Evolutionary conservation across 306 rosid species (phyloP), one percentile per base, ranked within the genome.

Genomic region (Vigna reflexopilosa): DNA sequence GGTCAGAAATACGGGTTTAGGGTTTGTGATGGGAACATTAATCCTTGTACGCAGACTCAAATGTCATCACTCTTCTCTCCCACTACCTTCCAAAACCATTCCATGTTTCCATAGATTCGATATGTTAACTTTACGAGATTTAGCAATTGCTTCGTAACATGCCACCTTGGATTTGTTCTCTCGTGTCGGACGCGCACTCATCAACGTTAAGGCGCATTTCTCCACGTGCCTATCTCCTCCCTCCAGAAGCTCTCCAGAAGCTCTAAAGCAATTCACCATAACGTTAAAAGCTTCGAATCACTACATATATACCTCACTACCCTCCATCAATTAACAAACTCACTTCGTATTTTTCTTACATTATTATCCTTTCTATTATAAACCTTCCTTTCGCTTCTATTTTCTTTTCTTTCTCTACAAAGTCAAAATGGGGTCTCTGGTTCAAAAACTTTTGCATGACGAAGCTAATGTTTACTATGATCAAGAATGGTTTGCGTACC

Each of bases 141-240:
- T 30, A 16, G 2, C 3, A 48, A 20, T 38, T 73, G 76, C 44
- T 73, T 73, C 68, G 51, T 26, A 51, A 44, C 20, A 20, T 70
- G 74, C 85, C 82, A 82, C 79, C 48, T 77, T 24, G 70, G 79
- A 82, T 34, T 72, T 48, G 7, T 77, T 77, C 82, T 57, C 80
- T 47, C 66, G 76, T 65, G 86, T 48, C 54, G 24, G 1, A 34
- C 78, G 32, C 72, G n/a, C 79, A 72, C 86, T 82, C 82, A 58
- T 47, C 68, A 55, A 62, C 81, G 73, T 70, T 52, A 4, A 3
- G 70, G 2, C 79, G 67, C 85, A 72, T 54, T 20, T 72, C 19
- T 72, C 51, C 86, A 24, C 71, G 72, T 77, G 70, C 62, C 54
- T 20, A 2, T 58, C 76, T 24, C 67, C 26, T 22, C 49, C 75